Evolutionary conservation across 306 rosid species (phyloP).

Genomic region (Aeschynomene evenia): DNA sequence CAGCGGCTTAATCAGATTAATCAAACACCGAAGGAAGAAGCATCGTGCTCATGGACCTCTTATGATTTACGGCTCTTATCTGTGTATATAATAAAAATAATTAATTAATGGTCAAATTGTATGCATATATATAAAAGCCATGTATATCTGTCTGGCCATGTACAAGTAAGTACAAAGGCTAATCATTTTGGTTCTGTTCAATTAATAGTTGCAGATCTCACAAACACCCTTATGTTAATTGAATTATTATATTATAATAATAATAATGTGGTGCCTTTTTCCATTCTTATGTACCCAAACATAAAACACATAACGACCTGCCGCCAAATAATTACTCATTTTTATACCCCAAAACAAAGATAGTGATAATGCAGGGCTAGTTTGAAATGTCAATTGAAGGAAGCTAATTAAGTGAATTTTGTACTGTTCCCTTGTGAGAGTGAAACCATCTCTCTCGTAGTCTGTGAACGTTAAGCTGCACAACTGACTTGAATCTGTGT

Average conservation of each 20-base stretch:
- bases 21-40: background rate
- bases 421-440: background rate
- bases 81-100: background rate
- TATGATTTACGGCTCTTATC: conserved; percentile 21
- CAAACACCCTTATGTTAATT: conserved; percentile 14
- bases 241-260: background rate
- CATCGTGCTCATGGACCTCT: conserved; percentile 18
- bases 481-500: conserved; percentile 12
- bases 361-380: background rate
- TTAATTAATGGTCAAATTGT: background rate
- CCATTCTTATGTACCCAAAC: background rate
- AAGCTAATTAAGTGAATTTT: conserved; percentile 20
- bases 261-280: too few species aligned
- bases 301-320: background rate
- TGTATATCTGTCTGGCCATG: conserved; percentile 25
- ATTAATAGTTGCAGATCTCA: conserved; percentile 26
- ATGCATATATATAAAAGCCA: background rate
- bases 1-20: conserved; percentile 27
- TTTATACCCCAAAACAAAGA: too few species aligned
- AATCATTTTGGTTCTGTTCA: conserved; percentile 24
- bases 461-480: background rate
- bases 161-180: conserved; percentile 20
- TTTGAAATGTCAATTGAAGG: background rate
- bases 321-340: background rate
- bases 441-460: background rate